Conservation (phyloP, 352 stramenopile genomes). For the Phytophthora cryptogea region DNA sequence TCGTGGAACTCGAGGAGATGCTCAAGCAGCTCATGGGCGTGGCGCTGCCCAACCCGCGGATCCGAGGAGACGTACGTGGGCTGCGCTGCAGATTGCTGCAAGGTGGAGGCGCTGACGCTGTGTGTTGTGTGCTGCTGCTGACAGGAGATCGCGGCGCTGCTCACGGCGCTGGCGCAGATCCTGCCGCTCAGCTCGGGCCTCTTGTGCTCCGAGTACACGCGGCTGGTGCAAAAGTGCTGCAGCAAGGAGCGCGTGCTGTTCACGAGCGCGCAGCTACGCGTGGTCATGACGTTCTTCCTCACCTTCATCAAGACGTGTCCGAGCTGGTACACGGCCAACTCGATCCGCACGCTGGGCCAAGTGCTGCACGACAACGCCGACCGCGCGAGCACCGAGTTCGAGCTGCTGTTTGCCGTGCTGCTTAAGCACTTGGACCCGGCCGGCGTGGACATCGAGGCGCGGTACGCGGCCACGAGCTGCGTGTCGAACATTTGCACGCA, state of each 20-base stretch:
- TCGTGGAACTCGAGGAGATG: conserved; percentile 85
- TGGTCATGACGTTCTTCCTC: conserved; percentile 75
- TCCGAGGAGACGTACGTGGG: conserved; percentile 59
- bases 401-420: conserved; percentile 70
- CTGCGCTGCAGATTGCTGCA: not conserved
- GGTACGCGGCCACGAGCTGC: conserved; percentile 86
- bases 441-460: conserved; percentile 81
- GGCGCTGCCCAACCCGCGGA: conserved; percentile 62
- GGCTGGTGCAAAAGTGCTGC: conserved; percentile 82
- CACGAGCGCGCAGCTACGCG: conserved; percentile 50
- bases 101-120: not conserved
- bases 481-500: conserved; percentile 81
- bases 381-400: conserved; percentile 58
- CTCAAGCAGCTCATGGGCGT: conserved; percentile 65
- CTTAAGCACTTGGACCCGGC: conserved; percentile 77
- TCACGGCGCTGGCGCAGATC: conserved; percentile 60
- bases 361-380: conserved; percentile 85
- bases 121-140: too few species aligned
- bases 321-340: conserved; percentile 71
- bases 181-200: conserved; percentile 72
- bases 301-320: conserved; percentile 77
- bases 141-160: conserved; percentile 64
- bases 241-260: conserved; percentile 77
- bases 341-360: conserved; percentile 73
- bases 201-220: conserved; percentile 77